A percentile compares a stretch with the other conserved stretches of the same genome.
These are phyloP conservation scores for Trichoderma sp. DNA, from an alignment of 2,329 filamentous ascomycete genomes.

Conservation along the genomic window DNA sequence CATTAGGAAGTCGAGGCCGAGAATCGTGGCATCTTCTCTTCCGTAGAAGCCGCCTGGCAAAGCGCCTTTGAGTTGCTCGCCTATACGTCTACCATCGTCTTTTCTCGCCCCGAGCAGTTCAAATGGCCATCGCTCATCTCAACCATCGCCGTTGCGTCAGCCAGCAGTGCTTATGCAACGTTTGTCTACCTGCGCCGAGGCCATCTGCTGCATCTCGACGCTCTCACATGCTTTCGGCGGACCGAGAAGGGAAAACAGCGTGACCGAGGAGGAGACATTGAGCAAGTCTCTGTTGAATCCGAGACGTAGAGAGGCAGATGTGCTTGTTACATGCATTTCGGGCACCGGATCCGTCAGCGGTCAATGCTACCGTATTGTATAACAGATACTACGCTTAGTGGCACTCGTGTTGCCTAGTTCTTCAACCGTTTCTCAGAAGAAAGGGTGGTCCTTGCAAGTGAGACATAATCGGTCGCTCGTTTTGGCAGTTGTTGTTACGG, in stretches of 20 bases:
- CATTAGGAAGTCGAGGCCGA: conserved; percentile 57
- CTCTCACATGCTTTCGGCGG: background rate
- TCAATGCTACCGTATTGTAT: background rate
- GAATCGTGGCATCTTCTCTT: conserved; percentile 69
- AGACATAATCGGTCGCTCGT: background rate
- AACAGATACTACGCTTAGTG: background rate
- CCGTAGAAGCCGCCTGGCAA: conserved; percentile 69
- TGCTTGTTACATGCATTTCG: background rate
- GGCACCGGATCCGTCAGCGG: background rate
- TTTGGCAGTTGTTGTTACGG: background rate
- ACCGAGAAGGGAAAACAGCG: background rate
- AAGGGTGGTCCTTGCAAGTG: background rate
- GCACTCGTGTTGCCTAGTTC: background rate
- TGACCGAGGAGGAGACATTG: background rate
- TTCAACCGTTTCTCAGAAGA: background rate
- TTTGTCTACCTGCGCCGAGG: conserved; percentile 25
- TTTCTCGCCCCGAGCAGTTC: conserved; percentile 66
- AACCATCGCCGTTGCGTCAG: conserved; percentile 11
- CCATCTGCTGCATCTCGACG: conserved; percentile 23
- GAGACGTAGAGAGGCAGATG: background rate
- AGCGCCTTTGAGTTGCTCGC: conserved; percentile 72
- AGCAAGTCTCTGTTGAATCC: background rate
- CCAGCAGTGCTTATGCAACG: conserved; percentile 12
- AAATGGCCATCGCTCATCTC: conserved; percentile 61
- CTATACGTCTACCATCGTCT: conserved; percentile 67